Percentiles rank a stretch among this genome's conserved stretches.
Conservation (phyloP, 495 filamentous ascomycete species). For the Saxispiralis lemnorum region DNA sequence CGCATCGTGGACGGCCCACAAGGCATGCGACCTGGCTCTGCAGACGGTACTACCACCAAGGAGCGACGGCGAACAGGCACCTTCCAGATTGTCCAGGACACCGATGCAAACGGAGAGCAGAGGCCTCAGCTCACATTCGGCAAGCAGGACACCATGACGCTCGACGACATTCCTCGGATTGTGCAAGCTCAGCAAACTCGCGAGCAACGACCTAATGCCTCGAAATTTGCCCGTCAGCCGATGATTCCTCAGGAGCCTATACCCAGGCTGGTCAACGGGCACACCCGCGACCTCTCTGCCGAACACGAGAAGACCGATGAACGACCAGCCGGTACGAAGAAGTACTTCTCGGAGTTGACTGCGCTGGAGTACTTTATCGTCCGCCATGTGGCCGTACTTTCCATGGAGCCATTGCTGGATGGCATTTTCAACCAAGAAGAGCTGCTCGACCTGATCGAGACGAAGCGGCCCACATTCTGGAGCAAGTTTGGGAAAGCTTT, state of each 20-base stretch:
- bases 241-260: constrained; percentile 51
- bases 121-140: constrained; percentile 64
- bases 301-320: constrained; percentile 37
- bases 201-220: constrained; percentile 76
- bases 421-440: constrained; percentile 85
- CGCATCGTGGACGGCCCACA: constrained; percentile 86
- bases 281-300: constrained; percentile 57
- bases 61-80: constrained; percentile 41
- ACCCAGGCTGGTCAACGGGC: constrained; percentile 51
- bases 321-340: constrained; percentile 34
- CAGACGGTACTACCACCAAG: constrained; percentile 42
- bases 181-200: constrained; percentile 88
- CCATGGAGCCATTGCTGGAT: constrained; percentile 85
- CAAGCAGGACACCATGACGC: constrained; percentile 74
- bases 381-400: constrained; percentile 80
- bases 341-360: constrained; percentile 91
- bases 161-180: constrained; percentile 96
- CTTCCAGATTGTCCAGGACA: constrained; percentile 69
- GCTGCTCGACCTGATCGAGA: constrained; percentile 85
- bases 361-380: constrained; percentile 95
- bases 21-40: constrained; percentile 60
- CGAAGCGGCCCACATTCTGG: constrained; percentile 80
- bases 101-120: constrained; percentile 53
- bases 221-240: constrained; percentile 55
- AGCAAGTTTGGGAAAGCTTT: constrained; percentile 94